Evolutionary conservation across 345 rosid species (phyloP), one percentile per base, ranked within the genome.

Genomic region (Alliaria petiolata): DNA sequence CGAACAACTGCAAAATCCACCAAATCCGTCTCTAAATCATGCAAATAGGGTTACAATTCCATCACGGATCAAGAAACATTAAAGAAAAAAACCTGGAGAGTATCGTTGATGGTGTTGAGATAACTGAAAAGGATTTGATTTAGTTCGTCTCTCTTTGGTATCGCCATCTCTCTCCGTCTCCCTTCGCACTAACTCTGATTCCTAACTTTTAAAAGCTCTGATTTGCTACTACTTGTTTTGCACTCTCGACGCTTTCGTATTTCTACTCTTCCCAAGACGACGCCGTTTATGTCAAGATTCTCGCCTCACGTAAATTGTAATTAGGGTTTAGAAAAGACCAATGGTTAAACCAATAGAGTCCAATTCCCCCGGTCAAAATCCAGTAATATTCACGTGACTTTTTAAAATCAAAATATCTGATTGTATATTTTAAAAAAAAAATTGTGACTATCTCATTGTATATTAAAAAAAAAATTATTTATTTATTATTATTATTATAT

Each of bases 71-170:
- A 13, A 34, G 3, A 34, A 54, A 33, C 35, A 7, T 10, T 36
- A 12, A 13, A 67, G 38, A 25, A 6, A 30, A 42, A 20, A 68
- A 86, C 96, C 93, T 91, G 97, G 11, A 87, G 78, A 40, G 96
- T 86, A 14, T 86, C 96, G 20, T 86, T 88, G 73, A 86, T 82
- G 80, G 74, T 83, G 76, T 81, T 83, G 52, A 83, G 81, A 64
- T 91, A 86, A 22, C 76, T 33, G 33, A n/a, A 71, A 36, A 89
- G 81, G 57, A 71, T 59, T 69, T 64, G 82, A 67, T 63, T 80
- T 56, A 91, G 74, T 65, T 74, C 78, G 75, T 83, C 84, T 54
- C 63, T 81, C 76, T 80, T 83, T 35, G 80, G 65, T 76, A 74
- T 84, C 43, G 83, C 87, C 95, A 88, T 88, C 72, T 69, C 30